A percentile compares a stretch with the other conserved stretches of the same genome.
These are phyloP conservation scores for Aspergillus terreus DNA, from an alignment of 2,329 filamentous ascomycete species.

Conservation along the genomic window DNA sequence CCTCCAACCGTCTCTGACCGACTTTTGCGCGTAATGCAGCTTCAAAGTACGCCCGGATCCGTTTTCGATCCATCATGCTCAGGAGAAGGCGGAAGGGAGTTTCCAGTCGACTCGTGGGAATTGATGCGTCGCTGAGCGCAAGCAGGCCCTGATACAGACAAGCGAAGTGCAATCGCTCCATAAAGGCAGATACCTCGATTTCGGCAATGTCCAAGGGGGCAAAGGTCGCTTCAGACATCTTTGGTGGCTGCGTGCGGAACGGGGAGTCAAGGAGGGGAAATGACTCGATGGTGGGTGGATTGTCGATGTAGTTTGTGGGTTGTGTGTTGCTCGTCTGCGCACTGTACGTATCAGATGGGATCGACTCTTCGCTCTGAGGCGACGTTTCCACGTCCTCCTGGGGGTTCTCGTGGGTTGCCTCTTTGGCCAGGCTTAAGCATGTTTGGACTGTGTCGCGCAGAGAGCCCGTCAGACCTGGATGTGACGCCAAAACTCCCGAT, in stretches of 20 bases:
- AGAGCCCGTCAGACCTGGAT: slow-evolving; percentile 12
- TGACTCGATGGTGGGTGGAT: no score
- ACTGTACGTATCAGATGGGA: neutral
- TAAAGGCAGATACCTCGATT: slow-evolving; percentile 17
- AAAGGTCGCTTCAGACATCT: neutral
- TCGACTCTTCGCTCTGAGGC: neutral
- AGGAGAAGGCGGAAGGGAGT: slow-evolving; percentile 20
- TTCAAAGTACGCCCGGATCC: slow-evolving; percentile 16
- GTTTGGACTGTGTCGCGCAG: slow-evolving; percentile 19
- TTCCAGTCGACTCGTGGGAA: slow-evolving; percentile 14
- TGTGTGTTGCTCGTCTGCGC: no score
- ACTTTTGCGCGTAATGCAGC: slow-evolving; percentile 15
- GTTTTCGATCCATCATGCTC: slow-evolving; percentile 15
- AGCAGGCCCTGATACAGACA: slow-evolving; percentile 18
- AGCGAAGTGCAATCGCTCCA: slow-evolving; percentile 16
- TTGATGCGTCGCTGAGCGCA: slow-evolving; percentile 10
- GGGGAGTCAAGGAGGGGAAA: no score
- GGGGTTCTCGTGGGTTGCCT: slow-evolving; percentile 2
- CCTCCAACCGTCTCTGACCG: slow-evolving; percentile 12
- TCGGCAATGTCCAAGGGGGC: slow-evolving; percentile 2
- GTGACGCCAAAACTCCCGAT: slow-evolving; percentile 16
- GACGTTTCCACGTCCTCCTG: slow-evolving; percentile 1
- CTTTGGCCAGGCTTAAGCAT: slow-evolving; percentile 13
- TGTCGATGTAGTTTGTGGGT: no score
- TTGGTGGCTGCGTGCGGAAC: no score